Evolutionary conservation across 2,329 filamentous ascomycete species (phyloP).

Genomic region (Aspergillus fijiensis): DNA sequence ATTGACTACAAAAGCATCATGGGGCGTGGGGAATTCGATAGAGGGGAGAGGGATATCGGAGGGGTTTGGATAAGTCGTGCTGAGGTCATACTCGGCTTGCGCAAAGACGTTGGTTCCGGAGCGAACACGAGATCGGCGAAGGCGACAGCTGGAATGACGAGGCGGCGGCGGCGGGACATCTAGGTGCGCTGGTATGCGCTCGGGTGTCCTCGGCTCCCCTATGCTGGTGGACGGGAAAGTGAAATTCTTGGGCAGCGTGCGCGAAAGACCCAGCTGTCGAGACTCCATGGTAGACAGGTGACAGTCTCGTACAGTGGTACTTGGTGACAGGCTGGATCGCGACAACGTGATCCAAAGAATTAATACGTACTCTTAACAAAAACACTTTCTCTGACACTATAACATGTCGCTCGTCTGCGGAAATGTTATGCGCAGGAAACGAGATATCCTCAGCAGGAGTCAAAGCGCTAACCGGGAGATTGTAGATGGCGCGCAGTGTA

Average conservation of each 20-base stretch:
- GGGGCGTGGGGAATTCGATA: conserved; percentile 39
- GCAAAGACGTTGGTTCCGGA: conserved; percentile 40
- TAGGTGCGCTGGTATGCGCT: conserved; percentile 39
- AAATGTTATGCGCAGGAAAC: neutral
- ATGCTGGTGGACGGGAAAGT: conserved; percentile 38
- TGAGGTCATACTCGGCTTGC: conserved; percentile 33
- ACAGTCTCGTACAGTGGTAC: conserved; percentile 6
- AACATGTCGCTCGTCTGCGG: conserved; percentile 15
- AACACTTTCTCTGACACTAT: conserved; percentile 13
- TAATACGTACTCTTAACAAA: conserved; percentile 9
- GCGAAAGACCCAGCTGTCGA: conserved; percentile 42
- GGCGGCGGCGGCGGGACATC: conserved; percentile 48
- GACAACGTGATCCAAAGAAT: neutral
- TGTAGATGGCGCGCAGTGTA: conserved; percentile 5
- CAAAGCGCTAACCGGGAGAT: conserved; percentile 2
- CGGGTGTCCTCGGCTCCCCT: conserved; percentile 44
- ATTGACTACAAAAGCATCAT: conserved; percentile 27
- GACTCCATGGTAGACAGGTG: conserved; percentile 35
- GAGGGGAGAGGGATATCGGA: conserved; percentile 46
- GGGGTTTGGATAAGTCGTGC: conserved; percentile 32
- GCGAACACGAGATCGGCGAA: conserved; percentile 42
- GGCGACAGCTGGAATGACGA: conserved; percentile 44
- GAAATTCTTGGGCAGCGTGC: conserved; percentile 50
- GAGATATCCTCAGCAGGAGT: neutral
- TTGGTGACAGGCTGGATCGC: neutral